These are phyloP conservation scores for Colletotrichum camelliae DNA, from an alignment of 2,329 filamentous ascomycete genomes.

Conservation along the genomic window DNA sequence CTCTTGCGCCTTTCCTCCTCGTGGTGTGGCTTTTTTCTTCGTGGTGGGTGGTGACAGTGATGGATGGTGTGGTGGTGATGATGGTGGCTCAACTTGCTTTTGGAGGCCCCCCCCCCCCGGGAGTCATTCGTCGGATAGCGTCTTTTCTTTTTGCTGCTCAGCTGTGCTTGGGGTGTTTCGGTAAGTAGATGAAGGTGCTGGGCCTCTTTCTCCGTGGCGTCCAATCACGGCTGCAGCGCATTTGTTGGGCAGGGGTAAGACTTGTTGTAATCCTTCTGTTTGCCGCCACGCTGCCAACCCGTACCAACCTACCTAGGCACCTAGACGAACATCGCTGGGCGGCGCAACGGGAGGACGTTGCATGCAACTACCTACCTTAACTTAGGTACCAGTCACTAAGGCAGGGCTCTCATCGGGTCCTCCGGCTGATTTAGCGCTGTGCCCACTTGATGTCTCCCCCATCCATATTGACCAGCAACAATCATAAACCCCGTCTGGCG, in stretches of 20 bases:
- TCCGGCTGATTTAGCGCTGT: neutral
- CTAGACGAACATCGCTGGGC: neutral
- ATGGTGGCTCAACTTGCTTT: neutral
- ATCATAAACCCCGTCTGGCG: neutral
- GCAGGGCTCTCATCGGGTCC: neutral
- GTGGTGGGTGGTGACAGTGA: neutral
- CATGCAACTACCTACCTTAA: neutral
- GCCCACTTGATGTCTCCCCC: neutral
- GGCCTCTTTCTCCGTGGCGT: neutral
- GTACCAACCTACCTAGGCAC: no score
- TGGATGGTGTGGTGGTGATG: neutral
- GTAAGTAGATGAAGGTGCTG: neutral
- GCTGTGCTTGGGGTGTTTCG: neutral
- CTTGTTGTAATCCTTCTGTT: neutral
- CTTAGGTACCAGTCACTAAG: no score
- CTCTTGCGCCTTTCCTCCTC: neutral
- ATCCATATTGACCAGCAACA: neutral
- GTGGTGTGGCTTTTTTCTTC: neutral
- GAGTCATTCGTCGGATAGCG: neutral
- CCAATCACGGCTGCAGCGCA: neutral
- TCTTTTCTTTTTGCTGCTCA: neutral
- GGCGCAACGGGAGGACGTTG: neutral
- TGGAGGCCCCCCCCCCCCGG: neutral
- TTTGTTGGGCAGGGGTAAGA: neutral
- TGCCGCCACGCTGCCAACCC: neutral